Evolutionary conservation across 1,284 basidiomycete genomes (phyloP), one percentile per base, ranked within the genome.

Genomic region (Ustilago lituana): DNA sequence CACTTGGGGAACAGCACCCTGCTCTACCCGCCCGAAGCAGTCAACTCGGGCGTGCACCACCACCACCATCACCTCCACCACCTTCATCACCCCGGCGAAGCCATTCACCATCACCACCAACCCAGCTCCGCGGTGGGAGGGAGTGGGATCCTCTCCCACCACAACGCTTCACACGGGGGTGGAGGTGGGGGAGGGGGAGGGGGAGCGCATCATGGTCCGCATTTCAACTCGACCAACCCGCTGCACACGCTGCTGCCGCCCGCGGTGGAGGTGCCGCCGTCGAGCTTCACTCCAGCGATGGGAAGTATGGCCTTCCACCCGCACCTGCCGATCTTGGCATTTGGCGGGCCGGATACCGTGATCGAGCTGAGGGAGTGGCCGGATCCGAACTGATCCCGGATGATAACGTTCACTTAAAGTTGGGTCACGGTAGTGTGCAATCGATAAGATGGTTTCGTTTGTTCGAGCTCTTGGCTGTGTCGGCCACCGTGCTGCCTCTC

Each of bases 271-370:
- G 23, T 14, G 3, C 6, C 44, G 2, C 76, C 76, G 5, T 69
- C 65, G 20, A 48, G 46, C 17, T 81, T 76, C 41, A 65, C 67
- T n/a, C 76, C 74, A 0, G 74, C 76, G 12, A 70, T 68, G 68
- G 72, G 74, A n/a, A 52, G 58, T 23, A 68, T 79, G 32, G 73
- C 74, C n/a, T 76, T 81, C 60, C 79, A 81, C 51, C 78, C 79
- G 10, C 75, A 81, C 47, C 45, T 72, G 39, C 75, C 76, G 1
- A 44, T 81, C 5, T 36, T 81, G 40, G 79, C 79, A 5, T 79
- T 73, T 23, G 70, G 69, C n/a, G 77, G 77, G 1, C 76, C 73
- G 20, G 79, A 79, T 39, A 51, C 32, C 9, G 10, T 63, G n/a
- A 49, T 77, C 17, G 73, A 77, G 39, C 27, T 77, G 17, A 38